phyloP scores from a whole-genome alignment of 108 stramenopile genomes.

The Nannochloropsis salina region DNA sequence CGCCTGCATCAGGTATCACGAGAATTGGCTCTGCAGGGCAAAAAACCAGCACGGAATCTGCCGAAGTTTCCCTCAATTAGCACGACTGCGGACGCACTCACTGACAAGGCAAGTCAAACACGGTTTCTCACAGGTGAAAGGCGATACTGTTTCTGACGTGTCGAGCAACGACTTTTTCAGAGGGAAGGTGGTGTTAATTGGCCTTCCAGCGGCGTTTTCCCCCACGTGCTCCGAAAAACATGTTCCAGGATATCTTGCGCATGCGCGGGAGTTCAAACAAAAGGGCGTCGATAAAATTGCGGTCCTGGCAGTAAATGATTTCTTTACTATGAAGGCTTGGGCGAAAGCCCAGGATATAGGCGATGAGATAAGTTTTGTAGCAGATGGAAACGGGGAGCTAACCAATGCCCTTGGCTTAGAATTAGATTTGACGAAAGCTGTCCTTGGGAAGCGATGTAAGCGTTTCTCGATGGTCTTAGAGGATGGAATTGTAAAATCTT shows the following conservation, averaged over 20 bases:
- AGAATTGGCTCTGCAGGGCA: no score
- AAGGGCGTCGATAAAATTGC: constrained; percentile 28
- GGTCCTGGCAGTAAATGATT: constrained; percentile 33
- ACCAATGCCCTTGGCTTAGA: not conserved
- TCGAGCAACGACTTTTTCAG: not conserved
- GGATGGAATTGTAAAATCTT: not conserved
- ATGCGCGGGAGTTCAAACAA: constrained; percentile 23
- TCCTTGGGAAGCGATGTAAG: not conserved
- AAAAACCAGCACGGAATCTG: no score
- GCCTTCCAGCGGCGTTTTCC: constrained; percentile 28
- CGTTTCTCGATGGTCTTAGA: not conserved
- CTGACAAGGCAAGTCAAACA: no score
- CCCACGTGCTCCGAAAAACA: constrained; percentile 40
- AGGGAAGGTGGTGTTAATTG: not conserved
- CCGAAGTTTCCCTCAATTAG: no score
- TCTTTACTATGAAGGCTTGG: constrained; percentile 33
- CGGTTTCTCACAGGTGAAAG: not conserved
- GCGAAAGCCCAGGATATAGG: not conserved
- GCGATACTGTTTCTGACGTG: not conserved
- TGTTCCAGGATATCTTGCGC: constrained; percentile 25
- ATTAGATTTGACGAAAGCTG: not conserved
- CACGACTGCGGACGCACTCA: no score
- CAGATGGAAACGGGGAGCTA: not conserved
- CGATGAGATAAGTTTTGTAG: not conserved
- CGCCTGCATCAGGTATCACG: no score